phyloP scores from a whole-genome alignment of 2,329 filamentous ascomycete species.

The Fusarium sp. region DNA sequence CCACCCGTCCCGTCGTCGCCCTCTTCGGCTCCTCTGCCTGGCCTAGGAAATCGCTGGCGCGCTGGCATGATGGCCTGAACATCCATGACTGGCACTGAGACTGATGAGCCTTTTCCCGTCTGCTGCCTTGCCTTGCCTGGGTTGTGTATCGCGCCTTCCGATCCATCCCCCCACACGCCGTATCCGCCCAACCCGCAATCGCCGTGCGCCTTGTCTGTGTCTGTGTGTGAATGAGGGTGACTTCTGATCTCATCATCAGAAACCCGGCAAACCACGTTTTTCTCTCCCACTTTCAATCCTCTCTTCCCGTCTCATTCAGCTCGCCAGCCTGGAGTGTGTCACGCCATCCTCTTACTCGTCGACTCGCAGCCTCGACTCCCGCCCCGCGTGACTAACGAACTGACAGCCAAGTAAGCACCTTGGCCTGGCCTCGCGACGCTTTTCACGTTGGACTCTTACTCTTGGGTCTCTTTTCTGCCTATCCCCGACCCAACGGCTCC shows the following conservation, averaged over 20 bases:
- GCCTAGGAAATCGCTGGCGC: not conserved
- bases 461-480: constrained; percentile 24
- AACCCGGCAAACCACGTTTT: constrained; percentile 3
- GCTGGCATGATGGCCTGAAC: not conserved
- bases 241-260: constrained; percentile 25
- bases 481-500: constrained; percentile 28
- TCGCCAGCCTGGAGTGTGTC: not conserved
- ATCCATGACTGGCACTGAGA: not conserved
- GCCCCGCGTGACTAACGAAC: not conserved
- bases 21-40: not conserved
- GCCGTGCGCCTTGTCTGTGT: constrained; percentile 3
- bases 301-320: not conserved
- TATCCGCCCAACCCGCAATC: constrained; percentile 30
- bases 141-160: constrained; percentile 24
- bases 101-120: not conserved
- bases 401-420: constrained; percentile 3
- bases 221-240: constrained; percentile 9
- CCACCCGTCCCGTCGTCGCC: not conserved
- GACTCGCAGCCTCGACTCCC: not conserved
- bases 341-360: not conserved
- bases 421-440: not conserved
- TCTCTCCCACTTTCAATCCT: not conserved
- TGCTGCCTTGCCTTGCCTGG: constrained; percentile 9
- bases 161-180: constrained; percentile 19
- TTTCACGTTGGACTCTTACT: not conserved